Conservation (phyloP, 2,329 filamentous ascomycete species). For the Exserohilum turcica region DNA sequence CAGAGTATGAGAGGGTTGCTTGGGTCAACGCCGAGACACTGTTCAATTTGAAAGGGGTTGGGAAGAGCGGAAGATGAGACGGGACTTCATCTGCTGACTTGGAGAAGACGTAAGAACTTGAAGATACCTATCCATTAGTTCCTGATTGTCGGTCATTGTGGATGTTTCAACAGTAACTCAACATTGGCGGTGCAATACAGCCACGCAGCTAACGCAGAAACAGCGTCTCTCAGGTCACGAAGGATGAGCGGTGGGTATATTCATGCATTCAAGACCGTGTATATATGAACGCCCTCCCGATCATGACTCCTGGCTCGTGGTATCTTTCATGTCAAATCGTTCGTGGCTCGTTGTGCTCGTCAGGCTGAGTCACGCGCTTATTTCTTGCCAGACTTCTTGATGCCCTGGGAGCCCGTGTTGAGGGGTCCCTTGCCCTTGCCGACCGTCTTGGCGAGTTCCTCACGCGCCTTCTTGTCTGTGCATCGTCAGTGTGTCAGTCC, state of each 20-base stretch:
- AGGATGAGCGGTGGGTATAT: conserved; percentile 1
- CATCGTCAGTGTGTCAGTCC: conserved; percentile 3
- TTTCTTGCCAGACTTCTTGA: conserved; percentile 99
- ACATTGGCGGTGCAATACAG: neutral
- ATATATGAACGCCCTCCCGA: conserved; percentile 25
- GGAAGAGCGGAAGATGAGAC: neutral
- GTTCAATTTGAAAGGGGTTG: conserved; percentile 21
- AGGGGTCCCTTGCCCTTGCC: conserved; percentile 82
- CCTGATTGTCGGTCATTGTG: too few species aligned
- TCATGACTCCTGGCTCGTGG: conserved; percentile 32
- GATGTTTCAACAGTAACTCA: neutral
- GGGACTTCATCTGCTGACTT: neutral
- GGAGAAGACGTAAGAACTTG: neutral
- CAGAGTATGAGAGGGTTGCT: conserved; percentile 57
- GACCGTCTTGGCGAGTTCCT: conserved; percentile 75
- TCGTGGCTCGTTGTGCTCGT: conserved; percentile 1
- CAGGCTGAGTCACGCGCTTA: conserved; percentile 47
- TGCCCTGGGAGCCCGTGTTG: conserved; percentile 82
- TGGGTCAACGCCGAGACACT: conserved; percentile 57
- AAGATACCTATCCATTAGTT: too few species aligned
- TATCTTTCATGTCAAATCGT: conserved; percentile 33
- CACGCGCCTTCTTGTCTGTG: conserved; percentile 63
- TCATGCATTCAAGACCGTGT: conserved; percentile 28
- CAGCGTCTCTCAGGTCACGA: neutral
- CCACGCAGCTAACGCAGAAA: neutral